phyloP scores from a whole-genome alignment of 2,329 filamentous ascomycete genomes.

The Ilyonectria sp. region DNA sequence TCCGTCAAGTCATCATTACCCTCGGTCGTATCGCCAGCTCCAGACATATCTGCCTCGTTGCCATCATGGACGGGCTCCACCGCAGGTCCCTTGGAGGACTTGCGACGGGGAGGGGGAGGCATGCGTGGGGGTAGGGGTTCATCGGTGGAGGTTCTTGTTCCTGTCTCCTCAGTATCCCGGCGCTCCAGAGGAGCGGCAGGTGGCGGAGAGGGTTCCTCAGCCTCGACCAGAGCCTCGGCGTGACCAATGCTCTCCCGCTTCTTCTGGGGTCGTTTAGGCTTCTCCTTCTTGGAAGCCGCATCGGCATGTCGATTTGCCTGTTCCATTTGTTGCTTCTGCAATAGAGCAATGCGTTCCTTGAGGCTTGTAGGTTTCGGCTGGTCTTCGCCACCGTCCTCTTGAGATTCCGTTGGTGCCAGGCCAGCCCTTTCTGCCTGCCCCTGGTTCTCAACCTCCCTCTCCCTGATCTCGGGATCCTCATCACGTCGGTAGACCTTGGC shows the following conservation, averaged over 20 bases:
- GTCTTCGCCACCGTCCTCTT: conserved; percentile 76
- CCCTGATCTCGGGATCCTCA: conserved; percentile 83
- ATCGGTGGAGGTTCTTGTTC: conserved; percentile 67
- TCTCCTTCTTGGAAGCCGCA: conserved; percentile 85
- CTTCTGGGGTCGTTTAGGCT: conserved; percentile 84
- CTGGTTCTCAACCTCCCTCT: conserved; percentile 75
- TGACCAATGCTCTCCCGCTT: conserved; percentile 67
- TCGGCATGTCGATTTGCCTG: conserved; percentile 88
- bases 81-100: conserved; percentile 63
- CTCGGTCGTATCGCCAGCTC: conserved; percentile 75
- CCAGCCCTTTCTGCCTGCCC: conserved; percentile 80
- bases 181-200: conserved; percentile 58
- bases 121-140: conserved; percentile 52
- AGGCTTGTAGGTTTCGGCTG: conserved; percentile 92
- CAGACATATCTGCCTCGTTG: conserved; percentile 77
- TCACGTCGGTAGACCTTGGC: conserved; percentile 88
- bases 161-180: conserved; percentile 63
- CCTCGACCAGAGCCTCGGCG: conserved; percentile 48
- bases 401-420: conserved; percentile 61
- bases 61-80: conserved; percentile 68
- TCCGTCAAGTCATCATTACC: conserved; percentile 75
- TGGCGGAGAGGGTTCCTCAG: conserved; percentile 50
- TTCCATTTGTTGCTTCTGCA: conserved; percentile 95
- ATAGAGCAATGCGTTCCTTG: conserved; percentile 93
- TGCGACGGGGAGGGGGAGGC: conserved; percentile 65